Conservation (phyloP, 768 basidiomycete species). For the Austroboletus festivus region DNA sequence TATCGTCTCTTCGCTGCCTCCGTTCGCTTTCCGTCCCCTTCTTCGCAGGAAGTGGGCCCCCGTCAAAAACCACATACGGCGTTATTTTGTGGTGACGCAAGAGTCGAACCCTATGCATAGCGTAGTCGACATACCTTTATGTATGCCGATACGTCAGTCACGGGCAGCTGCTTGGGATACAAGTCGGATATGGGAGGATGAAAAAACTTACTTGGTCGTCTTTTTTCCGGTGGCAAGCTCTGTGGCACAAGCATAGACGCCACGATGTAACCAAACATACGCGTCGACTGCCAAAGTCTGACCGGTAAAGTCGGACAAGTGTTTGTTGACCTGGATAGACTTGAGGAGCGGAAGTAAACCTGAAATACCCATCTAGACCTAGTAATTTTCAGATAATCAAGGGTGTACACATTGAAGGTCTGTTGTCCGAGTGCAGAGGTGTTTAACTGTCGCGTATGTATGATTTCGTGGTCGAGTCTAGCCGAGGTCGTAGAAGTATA, state of each 20-base stretch:
- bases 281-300: slow-evolving; percentile 90
- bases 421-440: not conserved
- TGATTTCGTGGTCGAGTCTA: not conserved
- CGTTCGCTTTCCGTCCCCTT: slow-evolving; percentile 83
- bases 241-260: slow-evolving; percentile 84
- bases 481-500: not conserved
- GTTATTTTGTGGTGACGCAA: slow-evolving; percentile 79
- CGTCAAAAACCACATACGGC: slow-evolving; percentile 95
- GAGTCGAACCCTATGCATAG: slow-evolving; percentile 88
- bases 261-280: slow-evolving; percentile 92
- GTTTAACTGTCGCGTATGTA: too few species aligned
- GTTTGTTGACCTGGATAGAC: slow-evolving; percentile 75
- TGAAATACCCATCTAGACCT: slow-evolving; percentile 77
- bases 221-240: slow-evolving; percentile 83
- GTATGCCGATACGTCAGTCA: slow-evolving; percentile 4
- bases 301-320: slow-evolving; percentile 79
- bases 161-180: not conserved
- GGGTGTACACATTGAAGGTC: not conserved
- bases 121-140: slow-evolving; percentile 90
- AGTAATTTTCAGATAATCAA: not conserved
- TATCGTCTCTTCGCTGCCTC: slow-evolving; percentile 71
- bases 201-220: slow-evolving; percentile 71
- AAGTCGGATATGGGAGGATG: not conserved
- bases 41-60: slow-evolving; percentile 94
- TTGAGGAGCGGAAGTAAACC: slow-evolving; percentile 89